These are phyloP conservation scores for Aureobasidium mangrovei DNA, from an alignment of 2,329 filamentous ascomycete species.

Conservation along the genomic window DNA sequence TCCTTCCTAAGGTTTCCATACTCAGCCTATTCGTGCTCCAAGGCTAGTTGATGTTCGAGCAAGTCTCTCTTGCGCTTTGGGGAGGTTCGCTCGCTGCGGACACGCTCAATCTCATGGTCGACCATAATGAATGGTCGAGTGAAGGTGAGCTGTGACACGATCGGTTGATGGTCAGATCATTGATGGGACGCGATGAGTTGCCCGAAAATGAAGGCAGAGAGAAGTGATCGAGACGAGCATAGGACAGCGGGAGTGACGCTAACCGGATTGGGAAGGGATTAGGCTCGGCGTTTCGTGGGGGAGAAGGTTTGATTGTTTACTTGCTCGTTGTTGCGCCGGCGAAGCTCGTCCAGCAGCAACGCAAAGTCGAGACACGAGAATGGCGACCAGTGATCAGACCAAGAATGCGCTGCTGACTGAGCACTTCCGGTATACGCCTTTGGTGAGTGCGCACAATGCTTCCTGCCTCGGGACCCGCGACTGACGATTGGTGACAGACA, in stretches of 20 bases:
- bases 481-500: slow-evolving; percentile 45
- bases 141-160: not conserved
- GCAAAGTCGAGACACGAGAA: slow-evolving; percentile 16
- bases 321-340: slow-evolving; percentile 8
- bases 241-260: not conserved
- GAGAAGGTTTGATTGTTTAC: slow-evolving; percentile 6
- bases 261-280: not conserved
- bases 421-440: slow-evolving; percentile 88
- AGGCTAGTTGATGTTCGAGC: not conserved
- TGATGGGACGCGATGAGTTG: not conserved
- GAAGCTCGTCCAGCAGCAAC: not conserved
- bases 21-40: not conserved
- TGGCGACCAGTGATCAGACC: slow-evolving; percentile 38
- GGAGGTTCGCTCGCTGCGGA: not conserved
- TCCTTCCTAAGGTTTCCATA: not conserved
- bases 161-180: not conserved
- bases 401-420: slow-evolving; percentile 69
- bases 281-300: not conserved
- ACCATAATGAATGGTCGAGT: not conserved
- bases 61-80: not conserved
- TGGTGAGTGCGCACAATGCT: slow-evolving; percentile 49
- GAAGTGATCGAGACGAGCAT: not conserved
- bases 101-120: not conserved
- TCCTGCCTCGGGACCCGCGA: not conserved
- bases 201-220: not conserved